Evolutionary conservation across 805 yeast species (phyloP).

Genomic region (Blastobotrys muscicola): DNA sequence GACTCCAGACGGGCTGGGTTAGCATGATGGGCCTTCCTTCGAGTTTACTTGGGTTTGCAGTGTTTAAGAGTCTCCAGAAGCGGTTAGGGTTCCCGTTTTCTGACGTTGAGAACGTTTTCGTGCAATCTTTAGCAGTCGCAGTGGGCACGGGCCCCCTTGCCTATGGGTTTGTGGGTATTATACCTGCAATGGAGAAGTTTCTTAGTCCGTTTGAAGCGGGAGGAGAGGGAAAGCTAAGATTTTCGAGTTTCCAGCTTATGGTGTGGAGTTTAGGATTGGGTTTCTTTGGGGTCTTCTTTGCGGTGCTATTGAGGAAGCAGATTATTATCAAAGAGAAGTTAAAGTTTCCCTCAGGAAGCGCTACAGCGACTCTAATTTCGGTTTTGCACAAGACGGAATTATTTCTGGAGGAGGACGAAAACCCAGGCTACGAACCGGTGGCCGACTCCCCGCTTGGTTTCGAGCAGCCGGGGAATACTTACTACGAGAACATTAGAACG

Average conservation of each 20-base stretch:
- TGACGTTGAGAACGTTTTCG: constrained; percentile 90
- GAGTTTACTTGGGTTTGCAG: constrained; percentile 76
- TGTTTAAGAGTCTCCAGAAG: constrained; percentile 50
- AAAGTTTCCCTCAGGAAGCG: constrained; percentile 91
- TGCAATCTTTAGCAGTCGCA: constrained; percentile 90
- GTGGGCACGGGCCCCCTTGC: constrained; percentile 97
- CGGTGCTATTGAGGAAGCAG: constrained; percentile 77
- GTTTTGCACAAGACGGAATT: constrained; percentile 48
- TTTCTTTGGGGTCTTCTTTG: constrained; percentile 92
- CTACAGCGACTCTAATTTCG: constrained; percentile 87
- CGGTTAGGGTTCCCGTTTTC: constrained; percentile 40
- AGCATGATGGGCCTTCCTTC: constrained; percentile 98
- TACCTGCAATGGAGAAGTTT: constrained; percentile 92
- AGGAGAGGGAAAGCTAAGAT: constrained; percentile 27
- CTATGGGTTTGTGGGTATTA: constrained; percentile 88
- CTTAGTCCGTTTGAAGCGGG: constrained; percentile 74
- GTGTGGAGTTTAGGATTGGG: constrained; percentile 84
- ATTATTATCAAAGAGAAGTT: constrained; percentile 81
- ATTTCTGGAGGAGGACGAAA: constrained; percentile 13
- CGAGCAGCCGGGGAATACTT: constrained; percentile 6
- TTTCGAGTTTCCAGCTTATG: constrained; percentile 45
- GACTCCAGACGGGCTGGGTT: constrained; percentile 97
- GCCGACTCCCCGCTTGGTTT: constrained; percentile 1
- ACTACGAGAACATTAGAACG: constrained; percentile 45
- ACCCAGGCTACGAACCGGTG: constrained; percentile 2